A percentile compares a stretch with the other conserved stretches of the same genome.
phyloP scores from a whole-genome alignment of 106 monocot species.

The Allium cepa region DNA sequence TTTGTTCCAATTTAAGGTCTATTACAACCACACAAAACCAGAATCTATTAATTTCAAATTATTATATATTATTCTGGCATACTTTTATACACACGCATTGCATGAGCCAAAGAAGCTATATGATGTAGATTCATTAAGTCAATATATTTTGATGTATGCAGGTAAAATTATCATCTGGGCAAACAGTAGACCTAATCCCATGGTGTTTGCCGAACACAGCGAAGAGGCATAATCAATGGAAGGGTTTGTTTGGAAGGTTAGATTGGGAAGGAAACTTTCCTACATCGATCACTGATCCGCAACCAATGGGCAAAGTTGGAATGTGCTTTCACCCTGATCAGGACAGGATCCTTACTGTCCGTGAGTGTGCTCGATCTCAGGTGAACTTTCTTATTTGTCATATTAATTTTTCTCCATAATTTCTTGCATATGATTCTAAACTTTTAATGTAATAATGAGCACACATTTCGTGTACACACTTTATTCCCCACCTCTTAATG shows the following conservation, averaged over 20 bases:
- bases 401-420: too few relatives aligned
- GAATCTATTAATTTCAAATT: not conserved
- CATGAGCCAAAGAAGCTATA: too few relatives aligned
- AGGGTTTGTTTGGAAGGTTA: conserved; percentile 75
- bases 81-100: not conserved
- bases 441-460: too few relatives aligned
- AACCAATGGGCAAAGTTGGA: conserved; percentile 98
- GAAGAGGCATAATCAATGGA: conserved; percentile 97
- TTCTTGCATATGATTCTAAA: too few relatives aligned
- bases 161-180: conserved; percentile 79
- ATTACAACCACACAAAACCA: not conserved
- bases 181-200: conserved; percentile 79
- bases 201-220: conserved; percentile 96
- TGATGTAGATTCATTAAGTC: too few relatives aligned
- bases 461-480: too few relatives aligned
- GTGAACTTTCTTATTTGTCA: conserved; percentile 19
- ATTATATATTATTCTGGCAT: not conserved
- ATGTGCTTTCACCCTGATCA: conserved; percentile 99
- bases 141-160: not conserved
- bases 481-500: too few relatives aligned
- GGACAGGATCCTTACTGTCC: conserved; percentile 91
- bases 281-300: conserved; percentile 96
- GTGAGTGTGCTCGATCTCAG: conserved; percentile 93
- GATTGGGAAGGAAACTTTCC: conserved; percentile 99
- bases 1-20: too few relatives aligned